Evolutionary conservation across 805 yeast genomes (phyloP), one percentile per base, ranked within the genome.

Genomic region (Monosporozyma yasuniensis): DNA sequence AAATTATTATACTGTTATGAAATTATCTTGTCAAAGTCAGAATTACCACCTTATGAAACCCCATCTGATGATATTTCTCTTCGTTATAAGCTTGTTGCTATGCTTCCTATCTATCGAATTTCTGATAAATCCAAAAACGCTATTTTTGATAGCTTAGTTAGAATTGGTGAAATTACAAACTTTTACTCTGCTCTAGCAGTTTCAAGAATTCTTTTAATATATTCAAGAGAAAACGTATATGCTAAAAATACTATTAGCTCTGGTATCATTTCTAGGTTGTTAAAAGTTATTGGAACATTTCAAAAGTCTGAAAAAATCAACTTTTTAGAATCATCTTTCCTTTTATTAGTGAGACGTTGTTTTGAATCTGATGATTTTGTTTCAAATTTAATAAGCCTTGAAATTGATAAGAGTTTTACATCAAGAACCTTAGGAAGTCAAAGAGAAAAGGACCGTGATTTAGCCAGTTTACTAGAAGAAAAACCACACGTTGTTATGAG

Each of bases 301-400:
- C 69, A 67, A 50, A 66, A 63, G 43, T 65, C 72, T 5, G 72
- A 72, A 16, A 68, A 65, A 44, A 65, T 70, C 2, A 67, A 68
- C 42, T 64, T 66, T 51, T 51, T 80, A 1, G 81, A 79, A 52
- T 68, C 74, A 5, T 63, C 78, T 1, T 69, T 81, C 19, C 71
- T 80, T 0, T 69, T 79, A 11, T 67, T 88, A 32, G 63, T 83
- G 1, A 76, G 96, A 61, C 72, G 84, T 42, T 81, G 89, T 50
- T 79, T 83, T 61, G 97, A 89, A 63, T 76, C 79, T 2, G 62
- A 69, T 0, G 74, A 72, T 0, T 67, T 77, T 11, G 67, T 87
- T 4, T 69, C 71, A 27, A 68, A 69, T 9, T 66, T 76, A 37
- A 77, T 87, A 58, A 57, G 67, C 0, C 68, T 73, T 21, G 88